Evolutionary conservation across 2,329 filamentous ascomycete genomes (phyloP).

Genomic region (Aspergillus sp.): DNA sequence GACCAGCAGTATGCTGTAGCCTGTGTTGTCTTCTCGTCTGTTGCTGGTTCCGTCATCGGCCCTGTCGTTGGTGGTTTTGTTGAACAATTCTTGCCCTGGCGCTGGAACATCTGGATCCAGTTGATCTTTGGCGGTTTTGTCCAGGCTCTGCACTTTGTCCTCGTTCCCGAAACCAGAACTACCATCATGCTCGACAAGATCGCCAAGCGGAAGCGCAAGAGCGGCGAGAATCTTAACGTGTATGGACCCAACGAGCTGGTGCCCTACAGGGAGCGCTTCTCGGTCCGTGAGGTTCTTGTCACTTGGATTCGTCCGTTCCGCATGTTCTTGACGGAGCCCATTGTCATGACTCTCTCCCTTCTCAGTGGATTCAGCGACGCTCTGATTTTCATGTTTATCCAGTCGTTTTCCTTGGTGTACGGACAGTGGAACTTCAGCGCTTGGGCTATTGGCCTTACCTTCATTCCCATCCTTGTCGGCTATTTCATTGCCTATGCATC

Average conservation of each 20-base stretch:
- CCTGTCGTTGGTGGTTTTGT: constrained; percentile 74
- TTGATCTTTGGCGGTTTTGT: constrained; percentile 68
- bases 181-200: constrained; percentile 73
- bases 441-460: constrained; percentile 44
- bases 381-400: constrained; percentile 61
- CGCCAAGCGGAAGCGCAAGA: constrained; percentile 64
- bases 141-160: constrained; percentile 59
- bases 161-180: constrained; percentile 70
- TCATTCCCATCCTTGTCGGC: constrained; percentile 51
- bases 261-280: constrained; percentile 54
- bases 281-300: constrained; percentile 49
- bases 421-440: constrained; percentile 52
- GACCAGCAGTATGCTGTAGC: constrained; percentile 69
- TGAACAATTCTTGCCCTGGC: constrained; percentile 61
- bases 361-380: constrained; percentile 59
- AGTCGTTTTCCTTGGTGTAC: constrained; percentile 56
- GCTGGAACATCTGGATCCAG: constrained; percentile 79
- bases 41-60: constrained; percentile 68
- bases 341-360: constrained; percentile 55
- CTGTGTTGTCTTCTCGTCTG: constrained; percentile 71
- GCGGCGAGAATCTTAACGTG: constrained; percentile 52
- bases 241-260: constrained; percentile 67
- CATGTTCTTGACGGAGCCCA: constrained; percentile 60
- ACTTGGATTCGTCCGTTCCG: constrained; percentile 57
- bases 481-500: constrained; percentile 55